These are phyloP conservation scores for Ogataea saltuana DNA, from an alignment of 805 yeast species.

Conservation along the genomic window DNA sequence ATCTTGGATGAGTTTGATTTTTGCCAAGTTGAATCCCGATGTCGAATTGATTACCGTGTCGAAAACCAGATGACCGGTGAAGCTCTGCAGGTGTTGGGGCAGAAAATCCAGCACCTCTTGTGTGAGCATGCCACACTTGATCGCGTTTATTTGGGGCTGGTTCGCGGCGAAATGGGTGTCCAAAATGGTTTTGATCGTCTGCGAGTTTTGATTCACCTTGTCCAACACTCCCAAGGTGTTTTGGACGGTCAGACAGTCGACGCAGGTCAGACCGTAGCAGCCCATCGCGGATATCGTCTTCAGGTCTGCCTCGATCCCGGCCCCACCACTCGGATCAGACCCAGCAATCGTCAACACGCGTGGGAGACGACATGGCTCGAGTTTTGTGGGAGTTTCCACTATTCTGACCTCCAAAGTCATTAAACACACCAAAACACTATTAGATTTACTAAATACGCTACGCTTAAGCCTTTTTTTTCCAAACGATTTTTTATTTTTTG, in stretches of 20 bases:
- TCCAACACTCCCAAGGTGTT: constrained; percentile 52
- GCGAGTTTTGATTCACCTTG: constrained; percentile 44
- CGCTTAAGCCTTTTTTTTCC: background rate
- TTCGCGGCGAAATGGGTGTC: constrained; percentile 36
- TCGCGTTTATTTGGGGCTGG: constrained; percentile 57
- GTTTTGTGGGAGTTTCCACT: background rate
- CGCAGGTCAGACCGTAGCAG: constrained; percentile 75
- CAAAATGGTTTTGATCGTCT: constrained; percentile 49
- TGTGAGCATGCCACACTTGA: constrained; percentile 81
- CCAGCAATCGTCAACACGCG: constrained; percentile 61
- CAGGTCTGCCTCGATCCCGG: constrained; percentile 88
- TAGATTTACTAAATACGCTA: background rate
- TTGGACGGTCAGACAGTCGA: constrained; percentile 80
- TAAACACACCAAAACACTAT: background rate
- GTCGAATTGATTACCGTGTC: constrained; percentile 89
- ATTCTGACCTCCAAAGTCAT: background rate
- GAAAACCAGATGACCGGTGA: constrained; percentile 44
- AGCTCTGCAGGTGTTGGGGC: constrained; percentile 35
- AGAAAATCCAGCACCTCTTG: constrained; percentile 53
- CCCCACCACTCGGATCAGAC: constrained; percentile 86
- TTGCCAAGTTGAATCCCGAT: constrained; percentile 64
- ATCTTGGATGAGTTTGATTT: constrained; percentile 31
- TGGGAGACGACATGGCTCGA: constrained; percentile 21
- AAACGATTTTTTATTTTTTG: background rate
- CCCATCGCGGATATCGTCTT: constrained; percentile 75